A percentile compares a stretch with the other conserved stretches of the same genome.
phyloP scores from a whole-genome alignment of 2,329 filamentous ascomycete species.

The Exophiala aquamarina region DNA sequence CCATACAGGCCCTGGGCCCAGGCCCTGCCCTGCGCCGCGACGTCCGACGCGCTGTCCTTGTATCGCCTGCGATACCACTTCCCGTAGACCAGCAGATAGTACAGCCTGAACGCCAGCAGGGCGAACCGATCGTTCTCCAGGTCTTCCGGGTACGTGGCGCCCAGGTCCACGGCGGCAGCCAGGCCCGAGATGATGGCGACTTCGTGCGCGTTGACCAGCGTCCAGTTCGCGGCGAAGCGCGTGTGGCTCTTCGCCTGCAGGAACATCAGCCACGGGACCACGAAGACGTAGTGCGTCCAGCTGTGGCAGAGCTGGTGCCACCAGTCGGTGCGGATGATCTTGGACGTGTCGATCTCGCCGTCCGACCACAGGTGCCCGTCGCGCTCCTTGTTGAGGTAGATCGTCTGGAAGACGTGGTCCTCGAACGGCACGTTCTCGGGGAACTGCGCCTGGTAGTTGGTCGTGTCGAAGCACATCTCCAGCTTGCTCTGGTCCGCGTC shows the following conservation, averaged over 20 bases:
- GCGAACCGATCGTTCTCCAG: conserved; percentile 63
- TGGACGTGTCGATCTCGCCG: conserved; percentile 55
- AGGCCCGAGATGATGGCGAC: conserved; percentile 70
- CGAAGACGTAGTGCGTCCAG: conserved; percentile 60
- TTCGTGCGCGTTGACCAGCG: conserved; percentile 65
- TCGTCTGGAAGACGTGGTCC: conserved; percentile 68
- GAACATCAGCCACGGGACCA: conserved; percentile 71
- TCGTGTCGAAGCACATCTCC: conserved; percentile 70
- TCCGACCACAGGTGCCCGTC: conserved; percentile 58
- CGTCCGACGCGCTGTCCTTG: conserved; percentile 30
- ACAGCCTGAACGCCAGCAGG: conserved; percentile 60
- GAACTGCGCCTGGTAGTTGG: conserved; percentile 74
- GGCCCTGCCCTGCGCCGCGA: conserved; percentile 44
- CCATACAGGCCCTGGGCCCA: conserved; percentile 62
- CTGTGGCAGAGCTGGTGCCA: conserved; percentile 64
- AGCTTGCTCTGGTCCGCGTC: conserved; percentile 53
- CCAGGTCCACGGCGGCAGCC: conserved; percentile 67
- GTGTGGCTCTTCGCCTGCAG: conserved; percentile 66
- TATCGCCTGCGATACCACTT: conserved; percentile 52
- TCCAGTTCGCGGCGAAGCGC: conserved; percentile 67
- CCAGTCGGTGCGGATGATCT: conserved; percentile 61
- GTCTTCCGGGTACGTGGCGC: conserved; percentile 63
- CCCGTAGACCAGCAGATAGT: conserved; percentile 62
- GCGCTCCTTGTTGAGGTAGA: conserved; percentile 58
- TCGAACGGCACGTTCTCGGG: conserved; percentile 49